phyloP scores from a whole-genome alignment of 306 rosid species.

The Malus sieversii region DNA sequence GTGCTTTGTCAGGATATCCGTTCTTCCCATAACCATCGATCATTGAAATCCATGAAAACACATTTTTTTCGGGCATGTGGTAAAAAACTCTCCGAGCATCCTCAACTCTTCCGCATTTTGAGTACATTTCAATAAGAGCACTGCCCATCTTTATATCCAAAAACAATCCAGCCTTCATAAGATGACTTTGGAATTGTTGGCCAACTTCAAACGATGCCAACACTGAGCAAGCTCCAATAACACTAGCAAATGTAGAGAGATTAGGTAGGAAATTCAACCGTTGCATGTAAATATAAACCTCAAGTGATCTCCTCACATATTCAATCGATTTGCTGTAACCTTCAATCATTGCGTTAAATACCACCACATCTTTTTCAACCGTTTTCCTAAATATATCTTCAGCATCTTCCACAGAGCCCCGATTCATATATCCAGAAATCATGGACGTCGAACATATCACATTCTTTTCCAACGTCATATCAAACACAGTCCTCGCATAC shows the following conservation, averaged over 20 bases:
- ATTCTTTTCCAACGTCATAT: constrained; percentile 52
- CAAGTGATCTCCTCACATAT: constrained; percentile 55
- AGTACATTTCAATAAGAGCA: constrained; percentile 81
- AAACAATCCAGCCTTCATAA: constrained; percentile 54
- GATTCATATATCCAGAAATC: constrained; percentile 87
- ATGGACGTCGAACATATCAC: constrained; percentile 74
- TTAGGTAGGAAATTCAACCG: constrained; percentile 56
- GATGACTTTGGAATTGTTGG: constrained; percentile 69
- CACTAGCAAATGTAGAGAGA: constrained; percentile 79
- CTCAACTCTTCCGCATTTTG: constrained; percentile 65
- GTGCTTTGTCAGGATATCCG: constrained; percentile 63
- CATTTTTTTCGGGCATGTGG: constrained; percentile 61
- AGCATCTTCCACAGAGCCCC: constrained; percentile 49
- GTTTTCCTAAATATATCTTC: constrained; percentile 57
- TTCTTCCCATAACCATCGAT: constrained; percentile 92
- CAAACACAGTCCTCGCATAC: constrained; percentile 67
- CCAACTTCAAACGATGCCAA: constrained; percentile 62
- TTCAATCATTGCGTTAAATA: constrained; percentile 89
- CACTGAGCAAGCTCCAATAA: constrained; percentile 75
- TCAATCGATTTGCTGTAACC: constrained; percentile 72
- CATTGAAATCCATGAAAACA: constrained; percentile 93
- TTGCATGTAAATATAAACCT: constrained; percentile 71
- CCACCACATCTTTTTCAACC: constrained; percentile 61
- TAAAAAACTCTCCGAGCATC: constrained; percentile 64
- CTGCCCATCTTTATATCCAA: constrained; percentile 59